Percentiles rank a stretch among this genome's conserved stretches.
Evolutionary conservation across 805 yeast genomes (phyloP).

Genomic region (Metschnikowia matae): DNA sequence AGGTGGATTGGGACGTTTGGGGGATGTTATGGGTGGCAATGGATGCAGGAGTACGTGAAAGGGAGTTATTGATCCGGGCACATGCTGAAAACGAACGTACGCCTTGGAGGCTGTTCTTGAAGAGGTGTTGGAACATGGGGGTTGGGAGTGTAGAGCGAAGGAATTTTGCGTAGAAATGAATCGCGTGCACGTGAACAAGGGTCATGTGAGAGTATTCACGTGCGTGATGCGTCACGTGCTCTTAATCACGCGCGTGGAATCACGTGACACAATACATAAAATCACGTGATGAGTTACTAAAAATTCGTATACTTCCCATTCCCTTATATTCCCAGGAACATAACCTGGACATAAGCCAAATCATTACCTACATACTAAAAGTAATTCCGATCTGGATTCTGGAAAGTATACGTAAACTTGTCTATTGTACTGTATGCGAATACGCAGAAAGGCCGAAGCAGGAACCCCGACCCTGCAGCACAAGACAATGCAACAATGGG

Average conservation of each 20-base stretch:
- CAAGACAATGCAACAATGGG: not conserved
- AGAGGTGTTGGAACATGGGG: constrained; percentile 1
- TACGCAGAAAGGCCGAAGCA: not conserved
- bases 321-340: too few relatives aligned
- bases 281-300: too few relatives aligned
- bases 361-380: too few relatives aligned
- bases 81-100: not conserved
- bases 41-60: not conserved
- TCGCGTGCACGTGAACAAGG: not conserved
- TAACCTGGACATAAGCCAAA: too few relatives aligned
- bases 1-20: not conserved
- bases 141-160: not conserved
- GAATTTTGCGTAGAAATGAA: not conserved
- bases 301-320: too few relatives aligned
- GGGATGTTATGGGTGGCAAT: not conserved
- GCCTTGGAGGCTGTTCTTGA: not conserved
- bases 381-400: too few relatives aligned
- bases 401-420: too few relatives aligned
- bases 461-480: not conserved
- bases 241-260: not conserved
- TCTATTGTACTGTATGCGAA: not conserved
- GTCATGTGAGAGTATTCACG: too few relatives aligned
- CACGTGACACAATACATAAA: not conserved
- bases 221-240: too few relatives aligned
- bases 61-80: not conserved